A percentile compares a stretch with the other conserved stretches of the same genome.
These are phyloP conservation scores for Pueraria montana DNA, from an alignment of 306 rosid genomes.

Conservation along the genomic window DNA sequence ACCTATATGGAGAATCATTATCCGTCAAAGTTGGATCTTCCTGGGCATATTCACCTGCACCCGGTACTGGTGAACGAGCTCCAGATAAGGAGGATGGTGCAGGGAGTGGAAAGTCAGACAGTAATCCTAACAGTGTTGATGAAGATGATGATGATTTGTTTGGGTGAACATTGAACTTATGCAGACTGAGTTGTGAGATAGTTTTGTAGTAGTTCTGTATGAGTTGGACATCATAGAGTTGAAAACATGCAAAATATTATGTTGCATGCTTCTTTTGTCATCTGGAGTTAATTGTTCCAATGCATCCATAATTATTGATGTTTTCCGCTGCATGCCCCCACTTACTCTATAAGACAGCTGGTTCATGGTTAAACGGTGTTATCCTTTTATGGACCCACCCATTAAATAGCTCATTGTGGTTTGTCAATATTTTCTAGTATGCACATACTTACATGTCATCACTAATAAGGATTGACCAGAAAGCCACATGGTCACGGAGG, in stretches of 20 bases:
- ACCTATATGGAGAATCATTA: conserved; percentile 88
- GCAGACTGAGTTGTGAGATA: conserved; percentile 47
- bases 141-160: conserved; percentile 85
- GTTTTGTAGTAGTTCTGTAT: conserved; percentile 43
- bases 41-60: conserved; percentile 82
- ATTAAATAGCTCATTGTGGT: conserved; percentile 28
- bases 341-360: conserved; percentile 33
- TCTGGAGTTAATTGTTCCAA: conserved; percentile 52
- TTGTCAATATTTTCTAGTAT: conserved; percentile 25
- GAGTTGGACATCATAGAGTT: conserved; percentile 53
- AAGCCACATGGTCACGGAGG: not conserved
- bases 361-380: conserved; percentile 34
- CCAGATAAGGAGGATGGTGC: conserved; percentile 59
- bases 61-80: conserved; percentile 50
- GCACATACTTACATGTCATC: not conserved
- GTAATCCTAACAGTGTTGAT: conserved; percentile 59
- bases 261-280: conserved; percentile 49
- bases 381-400: conserved; percentile 1
- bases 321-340: conserved; percentile 46
- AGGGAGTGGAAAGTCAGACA: conserved; percentile 59
- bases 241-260: conserved; percentile 49
- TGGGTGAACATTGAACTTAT: conserved; percentile 65
- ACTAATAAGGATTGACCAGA: conserved; percentile 1
- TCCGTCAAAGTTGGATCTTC: conserved; percentile 88
- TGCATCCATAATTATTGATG: conserved; percentile 48